A percentile compares a stretch with the other conserved stretches of the same genome.
Evolutionary conservation across 495 filamentous ascomycete genomes (phyloP).

Genomic region (Penicillium argentinense): DNA sequence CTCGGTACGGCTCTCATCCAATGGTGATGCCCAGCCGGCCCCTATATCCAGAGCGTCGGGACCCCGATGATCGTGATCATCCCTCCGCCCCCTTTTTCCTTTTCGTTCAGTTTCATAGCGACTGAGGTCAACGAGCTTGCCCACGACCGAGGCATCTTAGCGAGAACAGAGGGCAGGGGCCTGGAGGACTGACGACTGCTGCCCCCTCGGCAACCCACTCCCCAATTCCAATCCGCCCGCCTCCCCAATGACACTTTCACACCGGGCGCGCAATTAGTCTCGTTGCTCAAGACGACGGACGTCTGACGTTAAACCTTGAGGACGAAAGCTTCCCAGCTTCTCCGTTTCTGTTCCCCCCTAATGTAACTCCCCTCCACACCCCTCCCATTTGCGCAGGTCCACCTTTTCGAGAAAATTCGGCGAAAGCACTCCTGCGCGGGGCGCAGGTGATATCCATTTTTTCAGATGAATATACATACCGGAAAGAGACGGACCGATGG

Average conservation of each 20-base stretch:
- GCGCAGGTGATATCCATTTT: constrained; percentile 2
- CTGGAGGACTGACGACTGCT: no score
- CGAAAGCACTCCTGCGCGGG: constrained; percentile 17
- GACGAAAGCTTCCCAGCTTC: constrained; percentile 8
- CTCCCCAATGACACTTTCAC: not conserved
- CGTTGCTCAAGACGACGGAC: constrained; percentile 13
- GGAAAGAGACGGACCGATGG: no score
- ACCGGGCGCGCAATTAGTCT: not conserved
- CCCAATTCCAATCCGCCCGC: not conserved
- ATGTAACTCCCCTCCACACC: not conserved
- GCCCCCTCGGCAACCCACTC: not conserved
- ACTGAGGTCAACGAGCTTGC: not conserved
- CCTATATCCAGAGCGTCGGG: constrained; percentile 16
- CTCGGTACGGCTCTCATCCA: constrained; percentile 13
- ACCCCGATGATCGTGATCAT: constrained; percentile 15
- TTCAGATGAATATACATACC: no score
- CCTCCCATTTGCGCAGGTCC: no score
- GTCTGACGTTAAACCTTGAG: constrained; percentile 22
- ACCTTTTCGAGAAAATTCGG: constrained; percentile 33
- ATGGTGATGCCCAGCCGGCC: constrained; percentile 1
- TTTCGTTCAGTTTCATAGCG: constrained; percentile 8
- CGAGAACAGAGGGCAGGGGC: no score
- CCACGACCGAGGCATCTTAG: not conserved
- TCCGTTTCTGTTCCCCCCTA: constrained; percentile 7
- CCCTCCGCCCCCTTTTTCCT: constrained; percentile 14